These are phyloP conservation scores for Cyclotella kingstonii DNA, from an alignment of 108 stramenopile genomes.

Conservation along the genomic window DNA sequence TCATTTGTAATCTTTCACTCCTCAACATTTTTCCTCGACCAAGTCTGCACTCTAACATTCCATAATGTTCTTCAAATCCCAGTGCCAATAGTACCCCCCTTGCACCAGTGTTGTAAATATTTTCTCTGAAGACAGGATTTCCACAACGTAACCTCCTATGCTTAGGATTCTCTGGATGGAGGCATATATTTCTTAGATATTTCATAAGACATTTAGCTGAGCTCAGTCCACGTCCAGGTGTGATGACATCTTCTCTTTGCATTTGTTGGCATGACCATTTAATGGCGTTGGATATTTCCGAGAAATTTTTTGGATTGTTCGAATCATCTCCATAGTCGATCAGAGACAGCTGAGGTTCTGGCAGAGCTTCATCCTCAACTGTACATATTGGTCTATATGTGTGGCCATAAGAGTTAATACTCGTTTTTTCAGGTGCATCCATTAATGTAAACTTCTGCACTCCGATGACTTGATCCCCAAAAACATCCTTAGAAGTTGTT, in stretches of 20 bases:
- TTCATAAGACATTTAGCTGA: conserved; percentile 40
- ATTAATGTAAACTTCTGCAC: conserved; percentile 45
- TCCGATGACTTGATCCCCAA: conserved; percentile 19
- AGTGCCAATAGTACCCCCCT: conserved; percentile 44
- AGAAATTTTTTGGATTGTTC: too few species aligned
- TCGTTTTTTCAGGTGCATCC: conserved; percentile 20
- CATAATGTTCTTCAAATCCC: conserved; percentile 66
- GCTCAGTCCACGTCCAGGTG: conserved; percentile 24
- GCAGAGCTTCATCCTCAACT: conserved; percentile 46
- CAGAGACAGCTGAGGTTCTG: conserved; percentile 23
- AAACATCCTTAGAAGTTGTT: conserved; percentile 15
- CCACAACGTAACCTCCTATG: conserved; percentile 62
- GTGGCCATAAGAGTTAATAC: conserved; percentile 1
- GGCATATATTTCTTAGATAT: conserved; percentile 61
- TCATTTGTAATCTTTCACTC: conserved; percentile 48
- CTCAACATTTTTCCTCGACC: conserved; percentile 16
- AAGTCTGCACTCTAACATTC: conserved; percentile 54
- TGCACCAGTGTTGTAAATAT: conserved; percentile 63
- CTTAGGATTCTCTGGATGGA: conserved; percentile 50
- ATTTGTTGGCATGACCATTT: conserved; percentile 61
- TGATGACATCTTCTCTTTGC: conserved; percentile 32
- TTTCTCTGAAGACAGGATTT: conserved; percentile 35
- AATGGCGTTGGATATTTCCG: conserved; percentile 38
- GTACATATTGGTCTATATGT: conserved; percentile 26
- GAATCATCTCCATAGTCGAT: too few species aligned